These are phyloP conservation scores for Areca catechu DNA, from an alignment of 176 grass and related monocot genomes.

Conservation along the genomic window DNA sequence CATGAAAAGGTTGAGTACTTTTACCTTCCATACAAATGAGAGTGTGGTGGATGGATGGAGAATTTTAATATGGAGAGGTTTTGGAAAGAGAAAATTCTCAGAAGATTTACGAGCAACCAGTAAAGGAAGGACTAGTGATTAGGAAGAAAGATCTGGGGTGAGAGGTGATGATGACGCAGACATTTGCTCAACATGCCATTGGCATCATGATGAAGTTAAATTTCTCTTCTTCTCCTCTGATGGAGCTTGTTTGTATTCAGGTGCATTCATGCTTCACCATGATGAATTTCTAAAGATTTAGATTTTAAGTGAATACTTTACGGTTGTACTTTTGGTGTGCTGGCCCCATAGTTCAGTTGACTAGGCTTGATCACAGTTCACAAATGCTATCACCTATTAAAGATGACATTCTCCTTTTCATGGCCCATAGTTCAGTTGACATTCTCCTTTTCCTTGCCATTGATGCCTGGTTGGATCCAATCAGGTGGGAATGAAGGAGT, in stretches of 20 bases:
- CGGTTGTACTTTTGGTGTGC: background rate
- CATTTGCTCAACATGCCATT: slow-evolving; percentile 70
- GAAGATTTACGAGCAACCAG: slow-evolving; percentile 10
- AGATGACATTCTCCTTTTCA: no score
- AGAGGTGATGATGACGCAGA: slow-evolving; percentile 62
- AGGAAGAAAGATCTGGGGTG: slow-evolving; percentile 66
- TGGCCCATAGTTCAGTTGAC: no score
- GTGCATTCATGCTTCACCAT: slow-evolving; percentile 15
- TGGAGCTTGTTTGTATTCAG: slow-evolving; percentile 83
- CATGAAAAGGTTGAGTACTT: slow-evolving; percentile 39
- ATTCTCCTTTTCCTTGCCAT: no score
- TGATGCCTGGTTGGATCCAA: slow-evolving; percentile 2
- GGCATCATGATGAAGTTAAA: slow-evolving; percentile 58
- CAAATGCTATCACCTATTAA: no score
- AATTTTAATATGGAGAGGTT: slow-evolving; percentile 70
- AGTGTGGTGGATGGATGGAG: slow-evolving; percentile 65
- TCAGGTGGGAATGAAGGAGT: slow-evolving; percentile 94
- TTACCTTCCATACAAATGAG: slow-evolving; percentile 78
- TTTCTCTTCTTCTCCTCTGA: slow-evolving; percentile 85
- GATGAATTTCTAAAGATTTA: slow-evolving; percentile 1
- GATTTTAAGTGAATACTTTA: background rate
- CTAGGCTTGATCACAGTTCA: no score
- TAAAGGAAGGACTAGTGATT: slow-evolving; percentile 19
- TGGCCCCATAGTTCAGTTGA: no score
- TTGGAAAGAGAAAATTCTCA: slow-evolving; percentile 55